Evolutionary conservation across 768 basidiomycete genomes (phyloP).

Genomic region (Boletus subcaerulescens): DNA sequence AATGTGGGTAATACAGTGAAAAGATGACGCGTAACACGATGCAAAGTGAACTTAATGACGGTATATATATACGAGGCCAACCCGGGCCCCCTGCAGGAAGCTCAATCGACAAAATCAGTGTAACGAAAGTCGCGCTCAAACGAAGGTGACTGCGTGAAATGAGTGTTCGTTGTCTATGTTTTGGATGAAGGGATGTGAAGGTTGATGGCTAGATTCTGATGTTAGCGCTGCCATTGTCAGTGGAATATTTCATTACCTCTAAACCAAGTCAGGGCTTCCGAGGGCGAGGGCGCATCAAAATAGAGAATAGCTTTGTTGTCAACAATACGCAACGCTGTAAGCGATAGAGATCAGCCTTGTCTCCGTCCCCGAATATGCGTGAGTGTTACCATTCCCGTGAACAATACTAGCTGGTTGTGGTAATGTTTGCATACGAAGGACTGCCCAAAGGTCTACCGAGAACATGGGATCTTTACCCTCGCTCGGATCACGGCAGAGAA

Average conservation of each 20-base stretch:
- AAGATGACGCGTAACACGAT: conserved; percentile 29
- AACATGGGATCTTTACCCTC: conserved; percentile 73
- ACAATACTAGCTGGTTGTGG: conserved; percentile 89
- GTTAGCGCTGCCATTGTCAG: conserved; percentile 4
- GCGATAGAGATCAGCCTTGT: conserved; percentile 4
- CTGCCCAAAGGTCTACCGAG: conserved; percentile 92
- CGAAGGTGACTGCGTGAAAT: conserved; percentile 5
- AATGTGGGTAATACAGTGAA: conserved; percentile 33
- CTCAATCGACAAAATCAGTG: conserved; percentile 6
- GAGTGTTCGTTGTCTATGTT: conserved; percentile 42
- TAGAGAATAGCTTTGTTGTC: conserved; percentile 92
- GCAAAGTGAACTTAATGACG: conserved; percentile 34
- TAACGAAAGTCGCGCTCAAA: conserved; percentile 2
- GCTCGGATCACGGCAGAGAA: conserved; percentile 84
- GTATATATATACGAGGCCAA: conserved; percentile 35
- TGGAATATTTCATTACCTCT: conserved; percentile 54
- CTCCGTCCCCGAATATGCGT: background rate
- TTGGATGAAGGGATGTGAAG: conserved; percentile 84
- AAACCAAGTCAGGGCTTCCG: conserved; percentile 87
- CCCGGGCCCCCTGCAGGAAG: conserved; percentile 19
- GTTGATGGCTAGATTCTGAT: conserved; percentile 63
- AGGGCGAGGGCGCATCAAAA: conserved; percentile 80
- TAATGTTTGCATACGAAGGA: conserved; percentile 91
- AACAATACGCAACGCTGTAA: conserved; percentile 74
- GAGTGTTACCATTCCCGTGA: conserved; percentile 69